phyloP scores from a whole-genome alignment of 345 rosid species.

The Acer saccharum region DNA sequence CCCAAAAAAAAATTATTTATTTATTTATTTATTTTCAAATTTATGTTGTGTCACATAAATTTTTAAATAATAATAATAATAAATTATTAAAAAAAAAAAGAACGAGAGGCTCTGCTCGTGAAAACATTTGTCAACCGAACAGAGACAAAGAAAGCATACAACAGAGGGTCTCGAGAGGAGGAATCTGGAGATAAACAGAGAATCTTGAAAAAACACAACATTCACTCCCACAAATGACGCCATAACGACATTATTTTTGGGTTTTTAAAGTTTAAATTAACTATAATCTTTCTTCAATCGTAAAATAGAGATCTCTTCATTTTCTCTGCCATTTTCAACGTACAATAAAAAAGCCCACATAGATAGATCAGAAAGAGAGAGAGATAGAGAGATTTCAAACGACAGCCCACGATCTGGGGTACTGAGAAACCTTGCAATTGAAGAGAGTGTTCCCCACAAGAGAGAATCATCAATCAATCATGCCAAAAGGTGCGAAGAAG shows the following conservation, averaged over 20 bases:
- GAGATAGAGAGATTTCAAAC: neutral
- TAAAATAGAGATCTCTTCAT: neutral
- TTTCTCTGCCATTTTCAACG: neutral
- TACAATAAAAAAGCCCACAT: neutral
- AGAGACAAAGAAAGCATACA: neutral
- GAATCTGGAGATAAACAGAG: neutral
- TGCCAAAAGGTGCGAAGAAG: constrained; percentile 89
- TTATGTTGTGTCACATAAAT: neutral
- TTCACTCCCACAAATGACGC: neutral
- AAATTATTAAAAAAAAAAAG: neutral
- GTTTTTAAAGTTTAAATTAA: neutral
- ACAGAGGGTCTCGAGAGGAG: neutral
- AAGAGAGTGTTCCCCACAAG: constrained; percentile 3
- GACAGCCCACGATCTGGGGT: constrained; percentile 21
- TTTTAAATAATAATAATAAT: neutral
- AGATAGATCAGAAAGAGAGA: neutral
- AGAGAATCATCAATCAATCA: constrained; percentile 36
- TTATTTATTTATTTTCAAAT: no score
- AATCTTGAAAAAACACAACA: neutral
- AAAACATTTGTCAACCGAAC: neutral
- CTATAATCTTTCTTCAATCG: neutral
- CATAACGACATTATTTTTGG: neutral
- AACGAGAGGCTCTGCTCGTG: neutral
- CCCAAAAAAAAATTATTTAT: no score
- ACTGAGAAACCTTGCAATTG: neutral